These are phyloP conservation scores for Yamadazyma spencermartinsiae DNA, from an alignment of 1,139 yeast genomes.

Conservation along the genomic window DNA sequence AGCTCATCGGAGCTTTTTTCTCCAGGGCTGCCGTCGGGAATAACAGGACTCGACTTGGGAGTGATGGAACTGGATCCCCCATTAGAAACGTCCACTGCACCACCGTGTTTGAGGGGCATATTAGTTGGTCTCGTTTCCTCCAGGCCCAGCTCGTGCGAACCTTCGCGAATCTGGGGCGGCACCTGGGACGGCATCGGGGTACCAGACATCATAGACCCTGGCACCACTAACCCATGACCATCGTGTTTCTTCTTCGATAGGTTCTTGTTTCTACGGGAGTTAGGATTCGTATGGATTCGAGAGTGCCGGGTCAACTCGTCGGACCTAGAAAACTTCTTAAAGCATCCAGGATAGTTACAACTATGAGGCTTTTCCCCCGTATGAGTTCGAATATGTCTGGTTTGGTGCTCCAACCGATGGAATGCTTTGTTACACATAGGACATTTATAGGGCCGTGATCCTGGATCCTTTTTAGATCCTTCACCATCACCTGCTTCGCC, in stretches of 20 bases:
- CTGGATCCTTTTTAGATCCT: slow-evolving; percentile 29
- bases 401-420: slow-evolving; percentile 89
- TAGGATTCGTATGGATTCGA: slow-evolving; percentile 82
- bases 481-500: slow-evolving; percentile 6
- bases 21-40: slow-evolving; percentile 2
- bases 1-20: slow-evolving; percentile 11
- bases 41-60: slow-evolving; percentile 2
- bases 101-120: not conserved
- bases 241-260: slow-evolving; percentile 15
- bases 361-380: slow-evolving; percentile 95
- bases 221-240: not conserved
- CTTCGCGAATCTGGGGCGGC: not conserved
- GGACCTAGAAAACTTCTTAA: slow-evolving; percentile 79
- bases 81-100: not conserved
- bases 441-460: slow-evolving; percentile 77
- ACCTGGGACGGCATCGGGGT: not conserved
- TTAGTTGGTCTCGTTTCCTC: not conserved
- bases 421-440: slow-evolving; percentile 91
- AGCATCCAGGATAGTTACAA: slow-evolving; percentile 85
- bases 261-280: slow-evolving; percentile 58
- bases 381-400: slow-evolving; percentile 91
- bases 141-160: too few species aligned
- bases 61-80: not conserved
- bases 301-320: slow-evolving; percentile 91
- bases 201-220: not conserved